phyloP scores from a whole-genome alignment of 2,329 filamentous ascomycete genomes.

The Fusarium drepaniforme region DNA sequence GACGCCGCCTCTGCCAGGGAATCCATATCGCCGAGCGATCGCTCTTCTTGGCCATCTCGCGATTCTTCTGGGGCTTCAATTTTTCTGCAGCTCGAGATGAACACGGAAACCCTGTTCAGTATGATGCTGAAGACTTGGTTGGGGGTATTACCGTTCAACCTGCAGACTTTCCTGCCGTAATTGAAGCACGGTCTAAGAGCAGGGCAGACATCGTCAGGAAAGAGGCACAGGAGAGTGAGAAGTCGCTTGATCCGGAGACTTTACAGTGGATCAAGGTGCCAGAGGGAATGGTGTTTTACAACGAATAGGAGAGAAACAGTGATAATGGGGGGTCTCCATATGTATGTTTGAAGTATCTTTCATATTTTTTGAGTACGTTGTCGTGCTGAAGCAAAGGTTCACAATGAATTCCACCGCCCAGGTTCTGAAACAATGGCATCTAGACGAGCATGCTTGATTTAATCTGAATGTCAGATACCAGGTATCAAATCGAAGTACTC shows the following conservation, averaged over 20 bases:
- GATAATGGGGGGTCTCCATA: fast-evolving
- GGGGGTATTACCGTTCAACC: not conserved
- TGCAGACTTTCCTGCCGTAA: not conserved
- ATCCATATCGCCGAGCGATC: not conserved
- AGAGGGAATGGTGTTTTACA: not conserved
- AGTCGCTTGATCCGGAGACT: not conserved
- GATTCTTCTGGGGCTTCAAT: not conserved
- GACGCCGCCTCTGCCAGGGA: not conserved
- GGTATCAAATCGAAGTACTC: too few species aligned
- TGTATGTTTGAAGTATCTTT: not conserved
- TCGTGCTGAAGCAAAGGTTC: too few species aligned
- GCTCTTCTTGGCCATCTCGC: not conserved
- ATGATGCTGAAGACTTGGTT: not conserved
- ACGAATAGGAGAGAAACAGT: not conserved
- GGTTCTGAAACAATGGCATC: too few species aligned
- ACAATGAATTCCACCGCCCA: too few species aligned
- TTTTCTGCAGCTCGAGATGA: not conserved
- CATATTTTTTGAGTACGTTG: too few species aligned
- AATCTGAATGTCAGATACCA: too few species aligned
- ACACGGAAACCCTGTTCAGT: not conserved
- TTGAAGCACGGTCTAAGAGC: not conserved
- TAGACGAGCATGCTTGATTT: too few species aligned
- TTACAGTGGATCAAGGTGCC: not conserved
- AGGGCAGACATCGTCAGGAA: not conserved
- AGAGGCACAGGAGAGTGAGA: not conserved